These are phyloP conservation scores for Carex myosuroides DNA, from an alignment of 176 grass and related monocot species.

Conservation along the genomic window DNA sequence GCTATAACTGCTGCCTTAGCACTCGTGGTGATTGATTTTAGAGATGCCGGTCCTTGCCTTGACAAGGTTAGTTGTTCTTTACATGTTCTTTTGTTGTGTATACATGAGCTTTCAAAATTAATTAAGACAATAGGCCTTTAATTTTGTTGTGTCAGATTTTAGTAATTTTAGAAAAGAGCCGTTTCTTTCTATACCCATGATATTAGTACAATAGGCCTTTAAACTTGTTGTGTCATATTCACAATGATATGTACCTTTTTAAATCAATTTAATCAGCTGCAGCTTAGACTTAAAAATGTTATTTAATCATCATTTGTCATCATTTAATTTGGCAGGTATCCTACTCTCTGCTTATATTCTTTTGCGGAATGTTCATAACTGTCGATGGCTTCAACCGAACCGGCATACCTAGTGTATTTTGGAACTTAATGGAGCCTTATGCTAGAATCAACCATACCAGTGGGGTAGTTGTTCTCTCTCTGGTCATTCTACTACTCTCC, in stretches of 20 bases:
- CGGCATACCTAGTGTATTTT: constrained; percentile 68
- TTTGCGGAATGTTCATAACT: constrained; percentile 97
- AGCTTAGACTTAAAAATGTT: background rate
- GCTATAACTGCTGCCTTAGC: constrained; percentile 86
- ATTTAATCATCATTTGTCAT: too few relatives aligned
- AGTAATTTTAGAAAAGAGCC: background rate
- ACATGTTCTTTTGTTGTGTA: background rate
- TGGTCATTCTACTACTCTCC: constrained; percentile 79
- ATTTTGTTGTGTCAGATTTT: too few relatives aligned
- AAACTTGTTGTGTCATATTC: background rate
- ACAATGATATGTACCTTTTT: background rate
- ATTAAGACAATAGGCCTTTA: background rate
- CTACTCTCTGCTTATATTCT: constrained; percentile 90
- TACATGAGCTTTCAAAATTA: background rate
- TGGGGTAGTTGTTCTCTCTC: constrained; percentile 61
- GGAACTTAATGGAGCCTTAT: constrained; percentile 87
- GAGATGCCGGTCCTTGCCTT: constrained; percentile 64
- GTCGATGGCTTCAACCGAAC: constrained; percentile 93
- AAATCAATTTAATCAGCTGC: background rate
- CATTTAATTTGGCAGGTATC: constrained; percentile 41
- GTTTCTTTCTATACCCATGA: background rate
- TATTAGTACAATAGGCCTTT: background rate
- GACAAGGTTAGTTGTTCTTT: constrained; percentile 45
- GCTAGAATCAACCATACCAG: constrained; percentile 54
- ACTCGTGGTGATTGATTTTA: constrained; percentile 87